These are phyloP conservation scores for Plasmodium gonderi DNA, from an alignment of 169 alveolate genomes.

Conservation along the genomic window DNA sequence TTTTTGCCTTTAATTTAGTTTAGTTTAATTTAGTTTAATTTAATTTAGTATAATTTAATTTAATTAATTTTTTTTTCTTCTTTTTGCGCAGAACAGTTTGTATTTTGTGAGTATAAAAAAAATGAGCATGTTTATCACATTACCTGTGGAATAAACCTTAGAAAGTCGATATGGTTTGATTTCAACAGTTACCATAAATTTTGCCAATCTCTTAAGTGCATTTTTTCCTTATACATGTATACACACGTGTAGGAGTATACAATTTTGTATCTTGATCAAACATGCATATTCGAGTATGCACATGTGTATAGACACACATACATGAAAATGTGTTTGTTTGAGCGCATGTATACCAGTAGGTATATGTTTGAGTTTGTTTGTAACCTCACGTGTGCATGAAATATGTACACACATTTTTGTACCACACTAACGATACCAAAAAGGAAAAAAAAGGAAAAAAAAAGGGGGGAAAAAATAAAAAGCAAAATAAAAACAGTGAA, in stretches of 20 bases:
- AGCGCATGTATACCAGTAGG: not conserved
- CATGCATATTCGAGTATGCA: not conserved
- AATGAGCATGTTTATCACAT: not conserved
- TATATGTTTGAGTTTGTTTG: slow-evolving; percentile 10
- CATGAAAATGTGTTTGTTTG: slow-evolving; percentile 2
- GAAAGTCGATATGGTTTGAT: not conserved
- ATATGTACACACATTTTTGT: not conserved
- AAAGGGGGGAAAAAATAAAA: not conserved
- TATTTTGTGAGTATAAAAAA: not conserved
- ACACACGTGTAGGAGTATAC: not conserved
- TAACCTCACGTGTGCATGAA: not conserved
- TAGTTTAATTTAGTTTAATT: not conserved
- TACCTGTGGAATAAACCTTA: not conserved
- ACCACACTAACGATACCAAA: not conserved
- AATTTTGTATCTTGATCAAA: not conserved
- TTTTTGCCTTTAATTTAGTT: not conserved
- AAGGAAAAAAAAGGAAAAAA: not conserved
- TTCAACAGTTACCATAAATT: not conserved
- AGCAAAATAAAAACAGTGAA: not conserved
- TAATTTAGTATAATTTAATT: not conserved
- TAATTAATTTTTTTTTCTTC: not conserved
- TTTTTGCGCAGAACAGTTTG: not conserved
- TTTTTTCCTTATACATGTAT: not conserved
- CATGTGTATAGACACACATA: not conserved
- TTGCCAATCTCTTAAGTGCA: not conserved